These are phyloP conservation scores for Xylaria intraflava DNA, from an alignment of 495 filamentous ascomycete species.

Conservation along the genomic window DNA sequence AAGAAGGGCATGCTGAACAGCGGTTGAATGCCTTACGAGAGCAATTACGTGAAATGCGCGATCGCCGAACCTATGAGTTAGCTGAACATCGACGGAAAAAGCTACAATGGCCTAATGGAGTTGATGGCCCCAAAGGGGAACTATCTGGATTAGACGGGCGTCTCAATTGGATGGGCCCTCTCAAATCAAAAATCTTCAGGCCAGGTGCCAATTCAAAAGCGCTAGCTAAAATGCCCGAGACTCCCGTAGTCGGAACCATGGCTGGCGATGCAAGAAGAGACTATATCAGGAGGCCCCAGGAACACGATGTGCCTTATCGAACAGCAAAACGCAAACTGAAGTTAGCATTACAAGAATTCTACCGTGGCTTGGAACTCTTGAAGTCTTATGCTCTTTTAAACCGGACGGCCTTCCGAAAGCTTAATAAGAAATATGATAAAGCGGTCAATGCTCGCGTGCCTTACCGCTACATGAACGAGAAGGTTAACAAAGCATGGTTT, in stretches of 20 bases:
- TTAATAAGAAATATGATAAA: conserved; percentile 99
- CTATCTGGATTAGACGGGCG: conserved; percentile 14
- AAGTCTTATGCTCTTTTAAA: conserved; percentile 88
- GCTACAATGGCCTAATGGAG: conserved; percentile 22
- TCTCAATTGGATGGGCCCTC: conserved; percentile 34
- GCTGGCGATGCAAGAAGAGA: conserved; percentile 45
- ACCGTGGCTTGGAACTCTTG: conserved; percentile 81
- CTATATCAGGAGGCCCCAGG: conserved; percentile 54
- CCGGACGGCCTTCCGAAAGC: conserved; percentile 87
- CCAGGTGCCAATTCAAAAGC: conserved; percentile 43
- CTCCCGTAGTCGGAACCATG: conserved; percentile 31
- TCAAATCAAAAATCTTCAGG: conserved; percentile 37
- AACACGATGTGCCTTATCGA: conserved; percentile 65
- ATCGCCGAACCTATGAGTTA: conserved; percentile 69
- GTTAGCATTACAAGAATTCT: conserved; percentile 82
- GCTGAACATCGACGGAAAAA: conserved; percentile 31
- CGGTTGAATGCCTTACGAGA: conserved; percentile 64
- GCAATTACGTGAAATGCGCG: conserved; percentile 83
- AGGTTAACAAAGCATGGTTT: conserved; percentile 85
- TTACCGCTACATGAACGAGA: conserved; percentile 82
- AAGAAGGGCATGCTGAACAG: conserved; percentile 70
- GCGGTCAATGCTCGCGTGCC: conserved; percentile 68
- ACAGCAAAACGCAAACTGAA: conserved; percentile 88
- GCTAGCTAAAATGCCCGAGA: conserved; percentile 33
- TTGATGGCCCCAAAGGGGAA: conserved; percentile 17